Conservation (phyloP, 139 green algal genomes). For the Desmodesmus armatus region DNA sequence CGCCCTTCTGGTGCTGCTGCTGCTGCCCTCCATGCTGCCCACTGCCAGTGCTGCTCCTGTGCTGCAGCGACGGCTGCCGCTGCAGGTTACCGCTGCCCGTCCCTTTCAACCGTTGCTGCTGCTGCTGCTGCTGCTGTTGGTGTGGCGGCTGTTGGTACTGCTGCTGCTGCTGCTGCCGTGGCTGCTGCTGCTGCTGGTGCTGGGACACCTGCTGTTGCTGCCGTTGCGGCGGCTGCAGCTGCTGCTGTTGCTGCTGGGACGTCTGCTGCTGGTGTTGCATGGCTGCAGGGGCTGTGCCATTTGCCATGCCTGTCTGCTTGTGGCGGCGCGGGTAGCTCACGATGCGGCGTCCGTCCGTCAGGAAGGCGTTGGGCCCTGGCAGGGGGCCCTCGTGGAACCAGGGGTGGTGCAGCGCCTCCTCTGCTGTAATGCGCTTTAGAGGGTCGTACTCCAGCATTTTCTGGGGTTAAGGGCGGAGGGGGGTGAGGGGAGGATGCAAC, state of each 20-base stretch:
- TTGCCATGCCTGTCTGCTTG: conserved; percentile 37
- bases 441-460: conserved; percentile 73
- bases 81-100: not conserved
- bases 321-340: conserved; percentile 34
- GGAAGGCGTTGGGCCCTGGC: conserved; percentile 57
- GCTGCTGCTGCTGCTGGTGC: conserved; percentile 32
- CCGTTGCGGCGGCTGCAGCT: not conserved
- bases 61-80: not conserved
- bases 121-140: not conserved
- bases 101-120: not conserved
- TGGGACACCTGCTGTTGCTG: conserved; percentile 24
- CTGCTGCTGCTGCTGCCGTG: not conserved
- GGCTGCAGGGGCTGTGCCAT: too few species aligned
- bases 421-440: conserved; percentile 62
- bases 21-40: not conserved
- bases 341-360: conserved; percentile 1
- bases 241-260: not conserved
- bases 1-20: not conserved
- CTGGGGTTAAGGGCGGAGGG: conserved; percentile 41
- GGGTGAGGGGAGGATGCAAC: conserved; percentile 56
- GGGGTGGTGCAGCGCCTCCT: conserved; percentile 66
- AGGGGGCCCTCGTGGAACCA: conserved; percentile 66
- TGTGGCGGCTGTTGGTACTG: not conserved
- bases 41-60: too few species aligned
- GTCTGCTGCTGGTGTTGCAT: conserved; percentile 23